phyloP scores from a whole-genome alignment of 2,329 filamentous ascomycete species.

The Trichoderma cornu-damae region DNA sequence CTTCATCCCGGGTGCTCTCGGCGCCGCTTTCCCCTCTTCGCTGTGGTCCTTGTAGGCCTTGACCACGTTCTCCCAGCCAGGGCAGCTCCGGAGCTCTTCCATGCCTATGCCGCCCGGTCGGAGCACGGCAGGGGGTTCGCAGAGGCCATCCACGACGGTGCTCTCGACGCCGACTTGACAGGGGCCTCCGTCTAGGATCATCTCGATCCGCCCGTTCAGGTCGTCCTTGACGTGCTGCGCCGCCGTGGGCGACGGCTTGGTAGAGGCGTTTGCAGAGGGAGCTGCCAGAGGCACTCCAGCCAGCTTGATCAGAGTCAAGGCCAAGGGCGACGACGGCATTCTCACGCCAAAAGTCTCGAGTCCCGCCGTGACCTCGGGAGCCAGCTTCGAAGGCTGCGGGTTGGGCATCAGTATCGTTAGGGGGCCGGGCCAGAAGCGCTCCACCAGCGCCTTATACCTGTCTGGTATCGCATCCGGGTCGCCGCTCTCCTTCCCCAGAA shows the following conservation, averaged over 20 bases:
- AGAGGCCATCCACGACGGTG: slow-evolving; percentile 90
- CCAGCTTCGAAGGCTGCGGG: slow-evolving; percentile 63
- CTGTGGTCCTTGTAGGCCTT: slow-evolving; percentile 75
- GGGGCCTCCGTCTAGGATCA: slow-evolving; percentile 83
- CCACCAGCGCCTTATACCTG: slow-evolving; percentile 73
- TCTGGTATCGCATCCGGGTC: slow-evolving; percentile 52
- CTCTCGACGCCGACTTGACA: slow-evolving; percentile 92
- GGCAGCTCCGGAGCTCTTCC: slow-evolving; percentile 66
- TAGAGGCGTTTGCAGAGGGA: slow-evolving; percentile 91
- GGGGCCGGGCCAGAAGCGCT: slow-evolving; percentile 88
- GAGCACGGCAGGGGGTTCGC: slow-evolving; percentile 72
- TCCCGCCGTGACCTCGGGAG: slow-evolving; percentile 86
- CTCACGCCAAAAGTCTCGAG: slow-evolving; percentile 81
- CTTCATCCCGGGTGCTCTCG: slow-evolving; percentile 94
- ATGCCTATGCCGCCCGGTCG: slow-evolving; percentile 83
- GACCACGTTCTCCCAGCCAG: slow-evolving; percentile 74
- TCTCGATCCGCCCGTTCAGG: slow-evolving; percentile 71
- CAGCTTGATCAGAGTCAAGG: slow-evolving; percentile 77
- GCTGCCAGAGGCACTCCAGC: slow-evolving; percentile 77
- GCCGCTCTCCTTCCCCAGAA: slow-evolving; percentile 43
- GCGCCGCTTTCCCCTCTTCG: slow-evolving; percentile 58
- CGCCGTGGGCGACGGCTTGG: slow-evolving; percentile 84
- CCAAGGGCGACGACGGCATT: slow-evolving; percentile 82
- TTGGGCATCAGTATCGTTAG: slow-evolving; percentile 85
- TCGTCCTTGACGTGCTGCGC: slow-evolving; percentile 88